Evolutionary conservation across 805 yeast species (phyloP).

Genomic region (Cyberlindnera euphorbiae): DNA sequence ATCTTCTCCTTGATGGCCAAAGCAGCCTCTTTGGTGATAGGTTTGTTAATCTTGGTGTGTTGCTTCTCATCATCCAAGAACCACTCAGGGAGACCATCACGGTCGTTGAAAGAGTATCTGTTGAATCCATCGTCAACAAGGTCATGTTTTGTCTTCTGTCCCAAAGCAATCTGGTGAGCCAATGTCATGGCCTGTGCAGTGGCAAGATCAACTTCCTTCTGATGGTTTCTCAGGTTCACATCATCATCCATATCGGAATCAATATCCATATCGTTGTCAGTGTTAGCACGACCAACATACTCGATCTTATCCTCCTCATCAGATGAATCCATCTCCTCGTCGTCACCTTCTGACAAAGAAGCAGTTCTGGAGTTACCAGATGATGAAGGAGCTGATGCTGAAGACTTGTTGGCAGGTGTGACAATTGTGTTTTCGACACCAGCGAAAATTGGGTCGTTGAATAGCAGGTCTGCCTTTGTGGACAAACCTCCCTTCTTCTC

Average conservation of each 20-base stretch:
- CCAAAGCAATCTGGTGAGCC: slow-evolving; percentile 92
- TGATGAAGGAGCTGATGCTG: slow-evolving; percentile 10
- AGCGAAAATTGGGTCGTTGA: slow-evolving; percentile 50
- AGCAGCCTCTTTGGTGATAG: slow-evolving; percentile 93
- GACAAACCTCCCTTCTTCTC: slow-evolving; percentile 37
- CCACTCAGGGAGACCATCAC: slow-evolving; percentile 94
- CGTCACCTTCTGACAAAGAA: slow-evolving; percentile 20
- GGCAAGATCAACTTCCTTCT: slow-evolving; percentile 71
- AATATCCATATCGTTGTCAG: slow-evolving; percentile 27
- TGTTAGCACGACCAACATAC: slow-evolving; percentile 38
- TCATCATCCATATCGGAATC: slow-evolving; percentile 51
- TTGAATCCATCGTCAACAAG: slow-evolving; percentile 90
- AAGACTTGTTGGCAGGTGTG: slow-evolving; percentile 1
- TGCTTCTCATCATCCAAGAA: slow-evolving; percentile 85
- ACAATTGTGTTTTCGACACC: slow-evolving; percentile 37
- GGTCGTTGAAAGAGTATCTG: slow-evolving; percentile 86
- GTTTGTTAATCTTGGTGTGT: slow-evolving; percentile 82
- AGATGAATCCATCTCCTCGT: slow-evolving; percentile 18
- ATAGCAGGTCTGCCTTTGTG: slow-evolving; percentile 40
- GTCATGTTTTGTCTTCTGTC: slow-evolving; percentile 80
- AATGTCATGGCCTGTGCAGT: slow-evolving; percentile 97
- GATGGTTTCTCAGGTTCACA: slow-evolving; percentile 42
- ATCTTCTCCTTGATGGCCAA: slow-evolving; percentile 69
- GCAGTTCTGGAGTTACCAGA: slow-evolving; percentile 20
- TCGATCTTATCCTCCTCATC: slow-evolving; percentile 37